Evolutionary conservation across 495 filamentous ascomycete species (phyloP).

Genomic region (Daldinia caldariorum): DNA sequence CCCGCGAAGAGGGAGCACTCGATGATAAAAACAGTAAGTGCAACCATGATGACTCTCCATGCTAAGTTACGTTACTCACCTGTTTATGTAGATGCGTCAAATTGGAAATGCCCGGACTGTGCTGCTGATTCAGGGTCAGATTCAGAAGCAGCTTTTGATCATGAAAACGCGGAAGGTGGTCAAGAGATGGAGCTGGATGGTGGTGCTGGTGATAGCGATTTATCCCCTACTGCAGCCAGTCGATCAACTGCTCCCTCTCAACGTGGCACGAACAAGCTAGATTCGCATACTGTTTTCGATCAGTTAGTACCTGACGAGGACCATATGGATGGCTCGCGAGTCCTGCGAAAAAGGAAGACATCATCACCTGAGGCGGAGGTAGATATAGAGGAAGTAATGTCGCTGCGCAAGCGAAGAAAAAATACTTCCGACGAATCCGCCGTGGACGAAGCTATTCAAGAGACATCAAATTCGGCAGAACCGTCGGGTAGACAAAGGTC

Average conservation of each 20-base stretch:
- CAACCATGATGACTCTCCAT: neutral
- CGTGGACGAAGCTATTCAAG: constrained; percentile 43
- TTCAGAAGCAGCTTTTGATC: constrained; percentile 49
- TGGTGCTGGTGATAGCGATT: constrained; percentile 48
- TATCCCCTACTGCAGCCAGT: constrained; percentile 51
- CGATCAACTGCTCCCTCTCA: constrained; percentile 68
- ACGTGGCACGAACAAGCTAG: constrained; percentile 73
- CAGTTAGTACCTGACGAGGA: constrained; percentile 81
- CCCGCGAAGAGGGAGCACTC: constrained; percentile 78
- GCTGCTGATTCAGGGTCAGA: constrained; percentile 70
- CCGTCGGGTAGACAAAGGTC: constrained; percentile 48
- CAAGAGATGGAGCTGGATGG: constrained; percentile 44
- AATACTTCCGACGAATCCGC: constrained; percentile 51
- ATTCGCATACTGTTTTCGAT: constrained; percentile 87
- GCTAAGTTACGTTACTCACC: constrained; percentile 38
- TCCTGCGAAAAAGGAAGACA: constrained; percentile 86
- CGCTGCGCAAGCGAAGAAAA: constrained; percentile 57
- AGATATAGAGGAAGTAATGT: constrained; percentile 52
- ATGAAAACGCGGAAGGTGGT: constrained; percentile 51
- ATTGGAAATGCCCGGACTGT: constrained; percentile 86
- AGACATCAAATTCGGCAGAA: constrained; percentile 43
- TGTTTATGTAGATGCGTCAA: constrained; percentile 60
- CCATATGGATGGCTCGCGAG: constrained; percentile 83
- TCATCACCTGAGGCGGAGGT: constrained; percentile 61
- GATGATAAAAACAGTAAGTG: constrained; percentile 52